These are phyloP conservation scores for Solanum rostratum DNA, from an alignment of 257 asterid genomes.

Conservation along the genomic window DNA sequence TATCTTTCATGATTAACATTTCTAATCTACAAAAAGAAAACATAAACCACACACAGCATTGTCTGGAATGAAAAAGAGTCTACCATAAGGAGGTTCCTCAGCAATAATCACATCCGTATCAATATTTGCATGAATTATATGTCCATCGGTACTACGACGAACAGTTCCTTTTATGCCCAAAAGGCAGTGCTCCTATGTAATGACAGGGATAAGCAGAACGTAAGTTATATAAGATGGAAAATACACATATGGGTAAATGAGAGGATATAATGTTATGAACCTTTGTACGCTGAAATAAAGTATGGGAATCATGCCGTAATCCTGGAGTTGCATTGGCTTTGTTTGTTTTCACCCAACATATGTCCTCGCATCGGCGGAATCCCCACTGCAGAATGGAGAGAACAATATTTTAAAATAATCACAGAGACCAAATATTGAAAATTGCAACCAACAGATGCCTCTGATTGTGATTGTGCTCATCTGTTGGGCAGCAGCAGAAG, in stretches of 20 bases:
- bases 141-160: slow-evolving; percentile 98
- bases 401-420: background rate
- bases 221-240: background rate
- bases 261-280: slow-evolving; percentile 19
- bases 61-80: slow-evolving; percentile 2
- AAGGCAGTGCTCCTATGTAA: slow-evolving; percentile 83
- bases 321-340: slow-evolving; percentile 92
- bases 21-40: background rate
- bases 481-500: background rate
- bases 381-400: slow-evolving; percentile 70
- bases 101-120: slow-evolving; percentile 99
- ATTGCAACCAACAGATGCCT: background rate
- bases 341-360: slow-evolving; percentile 99
- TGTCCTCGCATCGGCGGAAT: slow-evolving; percentile 98
- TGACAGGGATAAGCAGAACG: slow-evolving; percentile 10
- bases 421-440: background rate
- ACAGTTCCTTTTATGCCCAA: slow-evolving; percentile 99
- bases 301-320: slow-evolving; percentile 93
- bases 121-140: slow-evolving; percentile 97
- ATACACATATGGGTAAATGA: background rate
- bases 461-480: background rate
- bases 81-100: slow-evolving; percentile 97
- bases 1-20: background rate
- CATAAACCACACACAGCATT: background rate
- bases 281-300: slow-evolving; percentile 94